phyloP scores from a whole-genome alignment of 371 early-diverging fungal genomes.

The Mortierella sp. region DNA sequence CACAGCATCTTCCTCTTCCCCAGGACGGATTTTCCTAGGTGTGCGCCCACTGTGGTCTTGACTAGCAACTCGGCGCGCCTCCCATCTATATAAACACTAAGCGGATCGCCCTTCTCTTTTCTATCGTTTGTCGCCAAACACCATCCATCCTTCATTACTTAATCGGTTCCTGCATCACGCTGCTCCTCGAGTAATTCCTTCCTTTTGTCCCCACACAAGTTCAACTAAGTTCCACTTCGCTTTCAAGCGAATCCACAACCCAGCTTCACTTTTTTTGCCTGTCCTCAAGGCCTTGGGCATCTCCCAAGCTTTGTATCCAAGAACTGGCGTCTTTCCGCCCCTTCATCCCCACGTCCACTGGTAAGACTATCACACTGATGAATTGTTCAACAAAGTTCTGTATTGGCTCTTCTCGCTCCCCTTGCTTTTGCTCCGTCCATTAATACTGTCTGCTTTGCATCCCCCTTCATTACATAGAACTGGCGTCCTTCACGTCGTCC shows the following conservation, averaged over 20 bases:
- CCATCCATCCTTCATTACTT: not conserved
- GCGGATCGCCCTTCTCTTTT: no score
- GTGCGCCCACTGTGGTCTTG: no score
- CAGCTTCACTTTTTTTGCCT: not conserved
- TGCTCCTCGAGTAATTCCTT: no score
- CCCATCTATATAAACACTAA: no score
- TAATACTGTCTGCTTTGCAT: not conserved
- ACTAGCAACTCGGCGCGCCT: no score
- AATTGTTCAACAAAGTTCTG: not conserved
- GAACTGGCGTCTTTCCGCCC: constrained; percentile 48
- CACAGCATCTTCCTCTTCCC: no score
- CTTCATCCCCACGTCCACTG: constrained; percentile 17
- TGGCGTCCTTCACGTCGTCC: constrained; percentile 23
- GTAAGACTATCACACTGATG: not conserved
- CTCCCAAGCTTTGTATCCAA: constrained; percentile 29
- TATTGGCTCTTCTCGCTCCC: not conserved
- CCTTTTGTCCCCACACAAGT: no score
- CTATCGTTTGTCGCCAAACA: constrained; percentile 11
- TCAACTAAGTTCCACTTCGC: no score
- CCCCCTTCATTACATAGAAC: constrained; percentile 14
- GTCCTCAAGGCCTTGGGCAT: not conserved
- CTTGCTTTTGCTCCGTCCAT: no score
- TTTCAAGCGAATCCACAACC: not conserved
- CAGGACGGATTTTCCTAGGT: no score
- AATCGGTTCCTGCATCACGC: no score